Conservation (phyloP, 2,329 filamentous ascomycete species). For the Sporothrix humicola region DNA sequence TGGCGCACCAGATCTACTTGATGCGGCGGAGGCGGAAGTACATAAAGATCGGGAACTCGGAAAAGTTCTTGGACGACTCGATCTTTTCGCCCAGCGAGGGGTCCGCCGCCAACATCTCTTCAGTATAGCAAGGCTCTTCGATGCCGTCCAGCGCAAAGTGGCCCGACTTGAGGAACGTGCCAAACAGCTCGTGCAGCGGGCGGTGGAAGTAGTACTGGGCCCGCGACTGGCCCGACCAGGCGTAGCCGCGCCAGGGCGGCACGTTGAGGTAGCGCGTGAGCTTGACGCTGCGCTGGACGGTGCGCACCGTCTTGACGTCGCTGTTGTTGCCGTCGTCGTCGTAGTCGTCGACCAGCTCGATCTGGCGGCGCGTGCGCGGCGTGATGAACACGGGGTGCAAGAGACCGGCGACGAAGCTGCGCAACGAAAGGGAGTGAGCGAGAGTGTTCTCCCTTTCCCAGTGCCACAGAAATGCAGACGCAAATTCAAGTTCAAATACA, state of each 20-base stretch:
- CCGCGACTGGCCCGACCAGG: conserved; percentile 45
- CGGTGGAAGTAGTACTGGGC: conserved; percentile 40
- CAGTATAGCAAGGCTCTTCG: conserved; percentile 54
- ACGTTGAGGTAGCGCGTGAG: conserved; percentile 52
- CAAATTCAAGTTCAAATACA: not conserved
- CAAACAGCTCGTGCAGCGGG: conserved; percentile 52
- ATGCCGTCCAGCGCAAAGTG: conserved; percentile 53
- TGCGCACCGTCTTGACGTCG: conserved; percentile 41
- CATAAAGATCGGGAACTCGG: conserved; percentile 47
- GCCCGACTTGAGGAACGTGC: conserved; percentile 50
- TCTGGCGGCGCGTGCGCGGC: conserved; percentile 48
- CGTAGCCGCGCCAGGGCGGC: conserved; percentile 48
- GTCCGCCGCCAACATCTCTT: conserved; percentile 37
- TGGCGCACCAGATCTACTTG: conserved; percentile 25
- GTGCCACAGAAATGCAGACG: too few relatives aligned
- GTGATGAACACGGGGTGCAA: conserved; percentile 59
- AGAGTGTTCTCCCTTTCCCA: not conserved
- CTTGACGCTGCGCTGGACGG: conserved; percentile 46
- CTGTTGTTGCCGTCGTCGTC: conserved; percentile 33
- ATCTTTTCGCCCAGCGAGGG: conserved; percentile 43
- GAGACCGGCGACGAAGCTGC: conserved; percentile 52
- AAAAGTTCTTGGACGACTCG: conserved; percentile 45
- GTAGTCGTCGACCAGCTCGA: conserved; percentile 47
- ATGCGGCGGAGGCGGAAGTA: conserved; percentile 43
- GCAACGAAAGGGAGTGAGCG: not conserved